Evolutionary conservation across 441 rosid species (phyloP).

Genomic region (Kokia cookei): DNA sequence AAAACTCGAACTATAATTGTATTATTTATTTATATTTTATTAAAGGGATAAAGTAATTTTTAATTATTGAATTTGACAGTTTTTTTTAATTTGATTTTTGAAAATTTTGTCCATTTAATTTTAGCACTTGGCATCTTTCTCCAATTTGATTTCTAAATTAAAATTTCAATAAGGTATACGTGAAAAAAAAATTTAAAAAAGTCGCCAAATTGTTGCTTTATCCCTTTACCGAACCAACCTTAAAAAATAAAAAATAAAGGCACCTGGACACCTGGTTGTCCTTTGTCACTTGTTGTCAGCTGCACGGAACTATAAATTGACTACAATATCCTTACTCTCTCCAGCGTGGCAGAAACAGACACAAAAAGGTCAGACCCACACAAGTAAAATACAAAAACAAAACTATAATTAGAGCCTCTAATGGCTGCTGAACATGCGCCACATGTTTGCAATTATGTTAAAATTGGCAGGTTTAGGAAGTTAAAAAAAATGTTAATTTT

Average conservation of each 20-base stretch:
- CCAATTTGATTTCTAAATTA: too few species aligned
- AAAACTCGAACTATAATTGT: too few species aligned
- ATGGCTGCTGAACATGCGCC: conserved; percentile 19
- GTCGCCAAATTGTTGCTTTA: too few species aligned
- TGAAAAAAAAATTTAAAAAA: too few species aligned
- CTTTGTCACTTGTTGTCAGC: background rate
- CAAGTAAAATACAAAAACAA: background rate
- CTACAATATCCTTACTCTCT: background rate
- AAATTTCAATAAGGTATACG: too few species aligned
- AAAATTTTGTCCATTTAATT: too few species aligned
- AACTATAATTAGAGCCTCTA: background rate
- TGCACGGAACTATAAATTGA: background rate
- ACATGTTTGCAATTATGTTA: conserved; percentile 20
- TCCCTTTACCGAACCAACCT: background rate
- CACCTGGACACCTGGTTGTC: background rate
- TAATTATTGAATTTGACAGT: too few species aligned
- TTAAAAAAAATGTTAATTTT: background rate
- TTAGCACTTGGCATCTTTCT: too few species aligned
- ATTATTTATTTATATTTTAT: too few species aligned
- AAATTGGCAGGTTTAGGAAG: conserved; percentile 11
- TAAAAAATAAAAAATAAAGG: background rate
- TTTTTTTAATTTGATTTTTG: too few species aligned
- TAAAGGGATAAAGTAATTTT: too few species aligned
- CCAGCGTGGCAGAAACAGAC: background rate
- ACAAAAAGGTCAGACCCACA: background rate